phyloP scores from a whole-genome alignment of 129 eudicot species.

The Logfia minima region DNA sequence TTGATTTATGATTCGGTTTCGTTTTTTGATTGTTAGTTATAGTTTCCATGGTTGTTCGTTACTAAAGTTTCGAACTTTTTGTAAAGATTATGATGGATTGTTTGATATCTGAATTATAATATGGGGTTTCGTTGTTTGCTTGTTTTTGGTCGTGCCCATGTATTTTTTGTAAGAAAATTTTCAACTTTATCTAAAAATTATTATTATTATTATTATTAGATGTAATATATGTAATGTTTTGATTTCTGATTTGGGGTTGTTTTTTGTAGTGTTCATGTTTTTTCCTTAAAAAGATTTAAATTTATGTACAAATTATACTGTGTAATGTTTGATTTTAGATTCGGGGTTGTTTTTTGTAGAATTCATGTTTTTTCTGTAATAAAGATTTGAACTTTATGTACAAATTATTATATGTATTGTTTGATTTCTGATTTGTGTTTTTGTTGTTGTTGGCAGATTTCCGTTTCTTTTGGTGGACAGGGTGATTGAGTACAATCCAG shows the following conservation, averaged over 20 bases:
- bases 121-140: neutral
- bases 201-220: too few species aligned
- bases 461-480: constrained; percentile 97
- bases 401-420: neutral
- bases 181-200: neutral
- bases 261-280: neutral
- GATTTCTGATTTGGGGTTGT: neutral
- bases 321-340: neutral
- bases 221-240: neutral
- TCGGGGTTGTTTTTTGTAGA: neutral
- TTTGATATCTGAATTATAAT: neutral
- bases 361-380: neutral
- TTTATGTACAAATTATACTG: neutral
- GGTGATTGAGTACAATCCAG: constrained; percentile 86
- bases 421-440: constrained; percentile 15
- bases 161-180: neutral
- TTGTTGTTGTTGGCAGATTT: constrained; percentile 50
- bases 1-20: constrained; percentile 18
- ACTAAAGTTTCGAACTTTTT: neutral
- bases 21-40: neutral
- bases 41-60: neutral
- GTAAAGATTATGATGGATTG: neutral
- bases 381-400: neutral
- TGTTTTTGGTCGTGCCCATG: neutral
- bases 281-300: neutral